These are phyloP conservation scores for Colletotrichum sp. DNA, from an alignment of 2,329 filamentous ascomycete genomes.

Conservation along the genomic window DNA sequence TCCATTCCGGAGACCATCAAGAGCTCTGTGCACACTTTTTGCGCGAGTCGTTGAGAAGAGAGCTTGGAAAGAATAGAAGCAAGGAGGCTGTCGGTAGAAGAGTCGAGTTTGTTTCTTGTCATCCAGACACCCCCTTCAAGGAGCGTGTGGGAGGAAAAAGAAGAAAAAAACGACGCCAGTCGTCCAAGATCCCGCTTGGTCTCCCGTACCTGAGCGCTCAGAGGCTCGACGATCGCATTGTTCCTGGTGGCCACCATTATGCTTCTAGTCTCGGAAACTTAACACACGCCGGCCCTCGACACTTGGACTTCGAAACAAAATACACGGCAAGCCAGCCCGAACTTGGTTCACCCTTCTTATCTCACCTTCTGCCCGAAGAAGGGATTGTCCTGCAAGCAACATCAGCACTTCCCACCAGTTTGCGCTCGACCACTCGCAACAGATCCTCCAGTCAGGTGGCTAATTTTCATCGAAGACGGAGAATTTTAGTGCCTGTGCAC, in stretches of 20 bases:
- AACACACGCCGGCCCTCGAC: slow-evolving; percentile 33
- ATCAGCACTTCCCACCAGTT: slow-evolving; percentile 26
- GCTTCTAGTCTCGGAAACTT: slow-evolving; percentile 36
- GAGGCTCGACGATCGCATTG: slow-evolving; percentile 25
- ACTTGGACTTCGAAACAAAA: slow-evolving; percentile 37
- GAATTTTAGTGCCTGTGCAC: slow-evolving; percentile 28
- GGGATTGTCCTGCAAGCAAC: slow-evolving; percentile 25
- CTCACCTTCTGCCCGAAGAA: slow-evolving; percentile 26
- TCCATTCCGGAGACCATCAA: slow-evolving; percentile 7
- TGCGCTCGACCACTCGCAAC: slow-evolving; percentile 26
- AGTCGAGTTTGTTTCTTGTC: slow-evolving; percentile 19
- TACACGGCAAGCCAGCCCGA: slow-evolving; percentile 30
- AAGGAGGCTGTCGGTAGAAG: slow-evolving; percentile 11
- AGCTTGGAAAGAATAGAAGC: slow-evolving; percentile 14
- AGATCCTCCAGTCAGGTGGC: slow-evolving; percentile 26
- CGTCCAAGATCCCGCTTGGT: slow-evolving; percentile 22
- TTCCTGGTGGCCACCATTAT: slow-evolving; percentile 29
- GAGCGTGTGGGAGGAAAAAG: not conserved
- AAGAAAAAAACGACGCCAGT: slow-evolving; percentile 10
- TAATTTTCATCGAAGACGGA: slow-evolving; percentile 24
- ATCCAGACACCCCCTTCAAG: slow-evolving; percentile 16
- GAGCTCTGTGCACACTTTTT: slow-evolving; percentile 23
- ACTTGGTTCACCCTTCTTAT: slow-evolving; percentile 28
- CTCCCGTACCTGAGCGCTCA: slow-evolving; percentile 25
- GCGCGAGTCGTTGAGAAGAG: slow-evolving; percentile 7